Percentiles rank a stretch among this genome's conserved stretches.
Conservation (phyloP, 192 early-diverging fungal genomes). For the Coemansia sp. region DNA sequence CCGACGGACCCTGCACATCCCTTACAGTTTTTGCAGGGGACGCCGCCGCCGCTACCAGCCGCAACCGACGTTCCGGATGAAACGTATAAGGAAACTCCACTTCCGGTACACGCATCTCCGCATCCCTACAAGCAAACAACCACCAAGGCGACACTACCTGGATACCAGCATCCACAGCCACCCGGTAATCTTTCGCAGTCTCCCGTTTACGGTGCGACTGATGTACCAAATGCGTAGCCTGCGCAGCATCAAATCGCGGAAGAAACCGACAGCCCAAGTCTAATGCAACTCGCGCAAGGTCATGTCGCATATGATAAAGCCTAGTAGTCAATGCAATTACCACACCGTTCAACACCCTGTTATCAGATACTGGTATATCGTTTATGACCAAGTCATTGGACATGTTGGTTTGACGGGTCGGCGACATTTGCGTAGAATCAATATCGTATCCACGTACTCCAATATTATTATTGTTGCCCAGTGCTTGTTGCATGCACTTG, state of each 20-base stretch:
- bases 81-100: slow-evolving; percentile 40
- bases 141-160: slow-evolving; percentile 55
- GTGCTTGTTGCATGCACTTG: slow-evolving; percentile 34
- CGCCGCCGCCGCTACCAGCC: slow-evolving; percentile 24
- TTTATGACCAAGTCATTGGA: not conserved
- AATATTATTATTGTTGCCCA: slow-evolving; percentile 26
- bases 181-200: slow-evolving; percentile 32
- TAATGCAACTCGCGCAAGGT: slow-evolving; percentile 34
- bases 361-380: not conserved
- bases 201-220: slow-evolving; percentile 50
- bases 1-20: not conserved
- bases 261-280: slow-evolving; percentile 40
- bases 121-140: slow-evolving; percentile 48
- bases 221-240: slow-evolving; percentile 48
- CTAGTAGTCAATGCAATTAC: slow-evolving; percentile 41
- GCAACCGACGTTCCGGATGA: slow-evolving; percentile 40
- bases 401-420: not conserved
- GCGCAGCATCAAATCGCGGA: slow-evolving; percentile 26
- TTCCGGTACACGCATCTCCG: slow-evolving; percentile 19
- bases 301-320: slow-evolving; percentile 31
- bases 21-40: slow-evolving; percentile 5
- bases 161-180: slow-evolving; percentile 23
- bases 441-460: not conserved
- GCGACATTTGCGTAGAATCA: slow-evolving; percentile 44
- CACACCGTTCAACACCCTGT: slow-evolving; percentile 17